Conservation (phyloP, 2,329 filamentous ascomycete genomes). For the Epicoccum sorghinum region DNA sequence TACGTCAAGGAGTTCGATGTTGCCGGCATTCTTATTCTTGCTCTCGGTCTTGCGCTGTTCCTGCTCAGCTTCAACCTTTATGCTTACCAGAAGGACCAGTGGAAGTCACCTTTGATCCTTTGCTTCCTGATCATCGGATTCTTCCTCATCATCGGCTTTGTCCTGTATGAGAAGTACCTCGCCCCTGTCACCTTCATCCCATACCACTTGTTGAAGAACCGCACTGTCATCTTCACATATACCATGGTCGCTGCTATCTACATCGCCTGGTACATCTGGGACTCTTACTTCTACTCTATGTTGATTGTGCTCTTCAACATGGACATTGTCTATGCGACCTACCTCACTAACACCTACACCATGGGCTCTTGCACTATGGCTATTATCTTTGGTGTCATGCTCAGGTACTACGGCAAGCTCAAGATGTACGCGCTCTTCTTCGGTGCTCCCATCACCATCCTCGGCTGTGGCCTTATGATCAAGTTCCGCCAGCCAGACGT, state of each 20-base stretch:
- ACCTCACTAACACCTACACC: conserved; percentile 50
- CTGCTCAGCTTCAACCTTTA: conserved; percentile 70
- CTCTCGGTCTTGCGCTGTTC: conserved; percentile 67
- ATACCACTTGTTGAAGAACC: conserved; percentile 56
- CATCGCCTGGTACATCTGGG: conserved; percentile 48
- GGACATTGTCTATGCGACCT: conserved; percentile 41
- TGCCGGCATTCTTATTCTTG: conserved; percentile 66
- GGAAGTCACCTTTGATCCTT: conserved; percentile 50
- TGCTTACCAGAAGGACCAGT: conserved; percentile 38
- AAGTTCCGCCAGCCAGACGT: conserved; percentile 45
- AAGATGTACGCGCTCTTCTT: conserved; percentile 38
- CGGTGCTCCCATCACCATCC: conserved; percentile 40
- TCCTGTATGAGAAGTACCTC: conserved; percentile 49
- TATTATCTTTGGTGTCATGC: conserved; percentile 36
- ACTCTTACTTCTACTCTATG: conserved; percentile 51
- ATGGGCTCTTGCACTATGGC: conserved; percentile 44
- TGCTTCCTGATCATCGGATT: conserved; percentile 50
- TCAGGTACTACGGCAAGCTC: conserved; percentile 39
- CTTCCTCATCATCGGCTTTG: conserved; percentile 46
- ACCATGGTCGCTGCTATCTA: conserved; percentile 52
- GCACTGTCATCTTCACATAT: conserved; percentile 61
- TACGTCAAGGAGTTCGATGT: conserved; percentile 70
- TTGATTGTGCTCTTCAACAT: conserved; percentile 50
- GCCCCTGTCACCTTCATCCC: conserved; percentile 52
- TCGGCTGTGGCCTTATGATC: conserved; percentile 48